Conservation (phyloP, 2,329 filamentous ascomycete genomes). For the Fusarium abutilonis region DNA sequence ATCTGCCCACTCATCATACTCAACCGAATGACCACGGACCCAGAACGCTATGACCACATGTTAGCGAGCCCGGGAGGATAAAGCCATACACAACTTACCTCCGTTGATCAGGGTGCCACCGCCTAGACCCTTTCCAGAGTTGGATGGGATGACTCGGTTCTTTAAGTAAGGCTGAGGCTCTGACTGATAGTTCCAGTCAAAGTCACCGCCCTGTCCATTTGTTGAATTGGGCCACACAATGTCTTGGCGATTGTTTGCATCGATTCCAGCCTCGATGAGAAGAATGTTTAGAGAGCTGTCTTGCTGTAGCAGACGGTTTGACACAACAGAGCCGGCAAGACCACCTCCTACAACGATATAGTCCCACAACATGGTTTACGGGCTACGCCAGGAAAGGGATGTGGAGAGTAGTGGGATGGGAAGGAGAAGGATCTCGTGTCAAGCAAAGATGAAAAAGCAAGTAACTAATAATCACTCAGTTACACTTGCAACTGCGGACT, state of each 20-base stretch:
- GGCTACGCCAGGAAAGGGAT: background rate
- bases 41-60: conserved; percentile 46
- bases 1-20: conserved; percentile 58
- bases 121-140: conserved; percentile 53
- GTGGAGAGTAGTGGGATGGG: no score
- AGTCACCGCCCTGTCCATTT: conserved; percentile 34
- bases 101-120: conserved; percentile 55
- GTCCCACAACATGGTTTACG: conserved; percentile 26
- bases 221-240: conserved; percentile 1
- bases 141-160: conserved; percentile 41
- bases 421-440: no score
- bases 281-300: conserved; percentile 45
- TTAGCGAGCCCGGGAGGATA: background rate
- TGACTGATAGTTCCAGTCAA: conserved; percentile 52
- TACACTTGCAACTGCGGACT: no score
- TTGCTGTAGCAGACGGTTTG: conserved; percentile 45
- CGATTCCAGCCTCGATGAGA: conserved; percentile 53
- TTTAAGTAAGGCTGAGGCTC: conserved; percentile 41
- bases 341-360: conserved; percentile 49
- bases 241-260: conserved; percentile 35
- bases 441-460: no score
- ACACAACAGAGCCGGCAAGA: conserved; percentile 48
- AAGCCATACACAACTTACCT: conserved; percentile 22
- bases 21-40: conserved; percentile 55
- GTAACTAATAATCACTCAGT: no score